phyloP scores from a whole-genome alignment of 805 yeast species.

The Lipomyces yamadae region DNA sequence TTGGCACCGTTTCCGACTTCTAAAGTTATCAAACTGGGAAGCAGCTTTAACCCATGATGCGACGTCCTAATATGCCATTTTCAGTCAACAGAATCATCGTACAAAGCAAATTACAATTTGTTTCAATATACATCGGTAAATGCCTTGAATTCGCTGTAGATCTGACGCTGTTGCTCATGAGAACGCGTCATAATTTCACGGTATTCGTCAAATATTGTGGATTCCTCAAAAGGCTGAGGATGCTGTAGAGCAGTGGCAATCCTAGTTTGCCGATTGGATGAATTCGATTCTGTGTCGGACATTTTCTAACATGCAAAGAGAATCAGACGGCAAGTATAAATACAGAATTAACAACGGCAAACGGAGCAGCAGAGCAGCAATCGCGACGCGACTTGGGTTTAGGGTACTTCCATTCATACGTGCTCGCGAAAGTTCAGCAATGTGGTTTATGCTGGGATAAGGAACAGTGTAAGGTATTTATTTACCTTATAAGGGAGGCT shows the following conservation, averaged over 20 bases:
- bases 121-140: slow-evolving; percentile 15
- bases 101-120: background rate
- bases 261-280: background rate
- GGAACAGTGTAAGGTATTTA: no score
- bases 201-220: slow-evolving; percentile 18
- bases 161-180: slow-evolving; percentile 25
- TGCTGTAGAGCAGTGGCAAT: background rate
- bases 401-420: no score
- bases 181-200: slow-evolving; percentile 21
- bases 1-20: slow-evolving; percentile 30
- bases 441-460: no score
- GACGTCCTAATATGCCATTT: slow-evolving; percentile 11
- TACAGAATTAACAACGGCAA: no score
- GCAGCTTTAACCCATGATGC: slow-evolving; percentile 26
- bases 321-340: no score
- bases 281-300: background rate
- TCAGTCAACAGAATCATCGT: background rate
- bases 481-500: background rate
- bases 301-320: background rate
- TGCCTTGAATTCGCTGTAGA: slow-evolving; percentile 22
- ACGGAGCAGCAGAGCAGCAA: no score
- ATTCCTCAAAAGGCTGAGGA: slow-evolving; percentile 15
- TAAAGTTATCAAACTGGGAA: slow-evolving; percentile 23
- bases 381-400: no score
- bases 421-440: no score